Evolutionary conservation across 2,329 filamentous ascomycete species (phyloP), one percentile per base, ranked within the genome.

Genomic region (Saccharata proteae): DNA sequence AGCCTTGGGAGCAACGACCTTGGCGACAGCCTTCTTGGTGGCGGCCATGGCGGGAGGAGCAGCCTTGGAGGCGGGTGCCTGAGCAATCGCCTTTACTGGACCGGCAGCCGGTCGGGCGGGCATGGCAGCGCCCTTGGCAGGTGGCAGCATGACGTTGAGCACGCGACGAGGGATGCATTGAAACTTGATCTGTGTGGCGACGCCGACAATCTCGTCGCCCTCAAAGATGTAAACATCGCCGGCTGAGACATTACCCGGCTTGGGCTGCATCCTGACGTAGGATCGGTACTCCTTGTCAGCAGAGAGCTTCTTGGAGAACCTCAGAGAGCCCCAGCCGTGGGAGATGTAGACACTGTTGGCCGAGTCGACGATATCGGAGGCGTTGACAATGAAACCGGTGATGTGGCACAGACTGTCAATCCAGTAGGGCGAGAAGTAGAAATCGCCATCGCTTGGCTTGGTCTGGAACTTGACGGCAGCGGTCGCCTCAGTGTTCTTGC

Each of bases 81-180:
- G 42, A 11, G 51, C 46, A 24, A 55, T 50, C 11, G 48, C 39
- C 26, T 54, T 46, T n/a, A n/a, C n/a, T n/a, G n/a, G n/a, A n/a
- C n/a, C n/a, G 29, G 52, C 41, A 11, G 56, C 39, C 2, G 54
- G 41, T 11, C 51, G 40, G 24, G 58, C 45, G 18, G 53, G 48
- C 24, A 57, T 53, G 14, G 56, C 51, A 22, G 52, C 56, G 38
- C 46, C 35, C 38, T 69, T 69, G 27, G 65, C 61, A 2, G 74
- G 74, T 33, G 77, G 75, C 39, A 81, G 58, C 51, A 81, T 68
- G 43, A 74, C 67, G 58, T 78, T 77, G 38, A 80, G 61, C 15
- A 76, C 62, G 43, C 70, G 69, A 44, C 77, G 74, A 20, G 76
- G 74, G 32, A 79, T 76, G 42, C 70, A 64, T 49, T 73, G 69